A percentile compares a stretch with the other conserved stretches of the same genome.
Conservation (phyloP, 805 yeast genomes). For the Myxozyma monticola region DNA sequence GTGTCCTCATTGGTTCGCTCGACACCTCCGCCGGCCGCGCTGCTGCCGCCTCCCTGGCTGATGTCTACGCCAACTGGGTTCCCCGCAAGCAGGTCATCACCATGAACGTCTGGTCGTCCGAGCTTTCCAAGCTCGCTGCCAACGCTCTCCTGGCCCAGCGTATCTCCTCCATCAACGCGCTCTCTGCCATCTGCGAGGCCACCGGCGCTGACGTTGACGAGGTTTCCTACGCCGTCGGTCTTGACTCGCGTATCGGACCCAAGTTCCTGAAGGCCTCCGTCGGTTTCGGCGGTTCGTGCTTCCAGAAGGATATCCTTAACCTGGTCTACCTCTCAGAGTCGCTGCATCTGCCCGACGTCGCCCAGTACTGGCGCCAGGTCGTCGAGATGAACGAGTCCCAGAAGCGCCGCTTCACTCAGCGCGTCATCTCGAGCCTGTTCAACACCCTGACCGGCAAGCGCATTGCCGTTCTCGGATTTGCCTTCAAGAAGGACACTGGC, state of each 20-base stretch:
- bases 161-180: conserved; percentile 38
- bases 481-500: conserved; percentile 39
- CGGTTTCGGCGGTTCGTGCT: conserved; percentile 39
- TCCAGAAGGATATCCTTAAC: conserved; percentile 38
- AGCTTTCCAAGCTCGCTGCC: conserved; percentile 38
- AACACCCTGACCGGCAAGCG: conserved; percentile 37
- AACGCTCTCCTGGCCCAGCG: conserved; percentile 38
- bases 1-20: conserved; percentile 37
- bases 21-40: conserved; percentile 33
- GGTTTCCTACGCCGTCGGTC: conserved; percentile 37
- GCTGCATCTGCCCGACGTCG: conserved; percentile 37
- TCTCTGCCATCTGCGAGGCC: conserved; percentile 38
- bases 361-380: conserved; percentile 36
- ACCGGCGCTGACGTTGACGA: conserved; percentile 39
- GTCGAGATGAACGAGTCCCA: conserved; percentile 39
- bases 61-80: conserved; percentile 37
- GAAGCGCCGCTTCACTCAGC: conserved; percentile 36
- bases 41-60: conserved; percentile 38
- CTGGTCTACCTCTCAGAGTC: conserved; percentile 37
- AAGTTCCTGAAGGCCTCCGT: conserved; percentile 38
- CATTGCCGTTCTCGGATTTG: conserved; percentile 37
- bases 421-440: conserved; percentile 34
- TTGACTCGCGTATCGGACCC: conserved; percentile 37
- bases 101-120: conserved; percentile 38
- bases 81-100: conserved; percentile 35